Base-by-base conservation (phyloP, 208 protist species). In the Herpetomonas samuelpessoai region DNA sequence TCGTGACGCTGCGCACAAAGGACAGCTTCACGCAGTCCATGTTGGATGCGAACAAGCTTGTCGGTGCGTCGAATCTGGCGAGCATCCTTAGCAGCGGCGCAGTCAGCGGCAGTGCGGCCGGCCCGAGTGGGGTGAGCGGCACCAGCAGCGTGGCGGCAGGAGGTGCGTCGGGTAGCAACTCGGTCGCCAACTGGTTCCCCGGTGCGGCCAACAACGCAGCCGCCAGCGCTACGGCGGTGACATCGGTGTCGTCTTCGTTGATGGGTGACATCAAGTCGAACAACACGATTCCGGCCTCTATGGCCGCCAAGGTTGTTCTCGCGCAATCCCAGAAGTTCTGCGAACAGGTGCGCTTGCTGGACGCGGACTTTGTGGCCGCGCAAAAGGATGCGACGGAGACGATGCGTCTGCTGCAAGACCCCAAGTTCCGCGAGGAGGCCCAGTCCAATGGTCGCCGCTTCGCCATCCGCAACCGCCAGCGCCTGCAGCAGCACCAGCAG, bases 191-290 rank as follows among this genome's bases (percentile, higher is more conserved):
- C 50, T 82, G 76, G 76, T 76, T 81, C 58, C 46, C 66, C 44
- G 50, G 68, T 48, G 30, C 51, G 48, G 1, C 39, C 63, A 26
- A 27, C 35, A 27, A 28, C 27, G 44, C 62, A 16, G 52, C 47
- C 9, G 68, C 65, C 14, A 57, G 52, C 46, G 55, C 66, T 52
- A 77, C 44, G 22, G 78, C 68, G 35, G 59, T 92, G 47, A 91
- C 88, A 3, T 68, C 82, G 27, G 88, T 95, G 47, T 91, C 84
- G 28, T 96, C 90, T 38, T 93, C 86, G 2, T 71, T 92, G 39
- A 52, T 66, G 14, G 90, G 82, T 6, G 86, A 93, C 55, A 75
- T 44, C 35, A 83, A 81, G 62, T 80, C 77, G 24, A 81, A 71
- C 25, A 91, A 83, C 62, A 70, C 84, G 1, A 69, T 88, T 35